Evolutionary conservation across 352 stramenopile genomes (phyloP).

Genomic region (Pythium insidiosum): DNA sequence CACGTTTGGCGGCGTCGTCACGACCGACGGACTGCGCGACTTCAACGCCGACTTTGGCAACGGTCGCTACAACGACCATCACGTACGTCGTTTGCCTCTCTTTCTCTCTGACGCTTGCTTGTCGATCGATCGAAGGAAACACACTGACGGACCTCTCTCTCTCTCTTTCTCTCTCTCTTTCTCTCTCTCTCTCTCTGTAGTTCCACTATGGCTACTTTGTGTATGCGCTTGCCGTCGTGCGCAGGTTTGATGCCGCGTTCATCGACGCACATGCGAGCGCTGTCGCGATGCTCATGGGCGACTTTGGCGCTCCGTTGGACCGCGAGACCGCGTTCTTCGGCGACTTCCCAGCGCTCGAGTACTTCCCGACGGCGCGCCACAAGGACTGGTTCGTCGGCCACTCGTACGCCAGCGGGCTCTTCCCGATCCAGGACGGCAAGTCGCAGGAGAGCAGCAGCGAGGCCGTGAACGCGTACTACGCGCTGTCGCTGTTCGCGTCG

Average conservation of each 20-base stretch:
- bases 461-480: constrained; percentile 95
- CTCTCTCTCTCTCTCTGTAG: too few species aligned
- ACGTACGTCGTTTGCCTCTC: too few species aligned
- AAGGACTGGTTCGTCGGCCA: constrained; percentile 97
- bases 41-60: constrained; percentile 77
- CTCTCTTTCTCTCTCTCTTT: too few species aligned
- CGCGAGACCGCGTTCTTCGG: constrained; percentile 39
- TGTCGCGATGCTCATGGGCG: constrained; percentile 48
- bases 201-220: too few species aligned
- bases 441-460: constrained; percentile 95
- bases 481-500: constrained; percentile 82
- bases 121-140: too few species aligned
- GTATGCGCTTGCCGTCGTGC: too few species aligned
- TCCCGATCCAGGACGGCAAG: constrained; percentile 92
- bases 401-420: constrained; percentile 94
- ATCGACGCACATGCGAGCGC: constrained; percentile 43
- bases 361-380: constrained; percentile 87
- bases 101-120: constrained; percentile 96
- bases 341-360: constrained; percentile 31
- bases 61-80: constrained; percentile 84
- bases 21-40: constrained; percentile 66
- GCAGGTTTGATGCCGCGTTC: constrained; percentile 70
- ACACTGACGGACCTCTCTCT: too few species aligned
- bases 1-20: constrained; percentile 89
- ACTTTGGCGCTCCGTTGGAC: constrained; percentile 58